Base-by-base conservation (phyloP, 2,329 filamentous ascomycete genomes). In the Colletotrichum abscissum region DNA sequence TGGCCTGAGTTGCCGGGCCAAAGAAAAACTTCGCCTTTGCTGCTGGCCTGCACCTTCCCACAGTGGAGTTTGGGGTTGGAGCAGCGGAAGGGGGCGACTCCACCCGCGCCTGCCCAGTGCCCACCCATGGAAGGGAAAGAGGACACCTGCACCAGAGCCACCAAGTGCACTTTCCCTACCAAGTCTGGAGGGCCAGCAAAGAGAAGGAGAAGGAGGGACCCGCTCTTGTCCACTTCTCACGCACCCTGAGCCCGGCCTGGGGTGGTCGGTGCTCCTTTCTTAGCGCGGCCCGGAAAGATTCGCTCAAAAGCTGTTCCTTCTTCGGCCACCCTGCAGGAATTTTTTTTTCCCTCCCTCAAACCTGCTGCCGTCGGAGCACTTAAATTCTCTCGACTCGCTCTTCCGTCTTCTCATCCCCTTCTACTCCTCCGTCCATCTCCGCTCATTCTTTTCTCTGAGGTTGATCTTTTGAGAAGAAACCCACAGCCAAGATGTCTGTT, bases 401-500 rank as follows among this genome's bases (percentile, higher is more conserved):
- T 82, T 82, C 82, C 78, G 80, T 78, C 81, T 80, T 82, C 82
- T 78, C 82, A 81, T 83, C 82, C 84, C 82, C 81, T 81, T 77
- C 80, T 82, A 60, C 22, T 71, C 71, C 67, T 83, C 83, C 83
- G 81, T 81, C 83, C 83, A 88, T 91, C 89, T 91, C 89, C 89
- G 86, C 89, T 91, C 89, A 87, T 82, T 89, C 84, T 84, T 88
- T 89, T 86, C 89, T 86, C 81, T 84, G 80, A 78, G 78, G 80
- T 78, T 82, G 78, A 82, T 82, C 80, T 83, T 84, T 84, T 82
- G 85, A 82, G 82, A 82, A 82, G 69, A 73, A 69, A 69, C 83
- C 78, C 78, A 79, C 81, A 83, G 79, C 80, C 81, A 89, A 82
- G 80, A 91, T 91, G 89, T 85, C 88, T 83, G 77, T 81, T 79